Evolutionary conservation across 140 eudicot genomes (phyloP).

Genomic region (Erigeron philadelphicus): DNA sequence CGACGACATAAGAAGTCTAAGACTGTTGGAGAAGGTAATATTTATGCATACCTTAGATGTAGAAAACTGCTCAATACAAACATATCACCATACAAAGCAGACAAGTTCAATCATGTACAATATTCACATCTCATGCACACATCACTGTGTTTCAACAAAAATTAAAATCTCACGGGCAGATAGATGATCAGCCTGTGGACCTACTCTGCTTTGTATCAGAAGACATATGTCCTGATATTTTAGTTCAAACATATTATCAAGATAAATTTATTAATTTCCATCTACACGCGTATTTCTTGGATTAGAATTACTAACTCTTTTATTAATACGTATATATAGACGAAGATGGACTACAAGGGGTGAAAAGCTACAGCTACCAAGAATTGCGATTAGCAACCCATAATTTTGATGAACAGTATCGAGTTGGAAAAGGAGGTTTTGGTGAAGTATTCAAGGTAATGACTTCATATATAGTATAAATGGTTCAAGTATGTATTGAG

Average conservation of each 20-base stretch:
- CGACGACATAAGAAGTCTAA: not conserved
- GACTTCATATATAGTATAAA: too few relatives aligned
- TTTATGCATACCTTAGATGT: not conserved
- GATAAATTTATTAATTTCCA: too few relatives aligned
- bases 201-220: too few relatives aligned
- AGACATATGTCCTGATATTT: too few relatives aligned
- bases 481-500: not conserved
- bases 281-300: not conserved
- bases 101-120: not conserved
- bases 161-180: too few relatives aligned
- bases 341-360: conserved; percentile 20
- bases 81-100: not conserved
- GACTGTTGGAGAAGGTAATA: not conserved
- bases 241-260: too few relatives aligned
- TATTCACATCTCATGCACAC: too few relatives aligned
- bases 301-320: not conserved
- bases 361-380: not conserved
- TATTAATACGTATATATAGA: conserved; percentile 31
- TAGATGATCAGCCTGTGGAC: too few relatives aligned
- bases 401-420: not conserved
- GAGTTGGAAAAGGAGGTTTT: not conserved
- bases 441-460: not conserved
- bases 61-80: not conserved
- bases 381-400: not conserved
- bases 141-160: too few relatives aligned